Evolutionary conservation across 23 red algal genomes (phyloP).

Genomic region (Agarophyton chilense): DNA sequence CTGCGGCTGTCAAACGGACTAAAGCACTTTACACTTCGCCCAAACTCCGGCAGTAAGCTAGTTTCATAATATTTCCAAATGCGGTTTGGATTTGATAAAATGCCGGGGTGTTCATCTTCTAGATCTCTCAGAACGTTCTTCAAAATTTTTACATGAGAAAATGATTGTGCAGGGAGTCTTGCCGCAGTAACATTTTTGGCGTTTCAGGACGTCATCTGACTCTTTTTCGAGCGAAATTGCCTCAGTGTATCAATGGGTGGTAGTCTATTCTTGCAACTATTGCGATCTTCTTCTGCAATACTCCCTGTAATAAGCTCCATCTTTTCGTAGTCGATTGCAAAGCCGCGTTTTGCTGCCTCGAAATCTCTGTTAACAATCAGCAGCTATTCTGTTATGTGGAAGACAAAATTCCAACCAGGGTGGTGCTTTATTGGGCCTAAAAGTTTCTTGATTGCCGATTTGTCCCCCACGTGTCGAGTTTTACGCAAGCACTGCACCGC

Average conservation of each 20-base stretch:
- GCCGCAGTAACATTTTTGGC: neutral
- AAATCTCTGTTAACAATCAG: neutral
- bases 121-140: neutral
- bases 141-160: neutral
- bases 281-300: neutral
- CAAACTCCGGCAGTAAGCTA: neutral
- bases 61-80: slow-evolving; percentile 28
- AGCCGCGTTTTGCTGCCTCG: neutral
- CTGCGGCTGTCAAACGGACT: neutral
- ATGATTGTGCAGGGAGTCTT: neutral
- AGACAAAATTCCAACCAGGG: neutral
- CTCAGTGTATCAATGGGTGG: neutral
- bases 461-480: too few species aligned
- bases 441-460: slow-evolving; percentile 10
- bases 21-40: neutral
- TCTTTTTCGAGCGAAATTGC: neutral
- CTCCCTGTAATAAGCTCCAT: neutral
- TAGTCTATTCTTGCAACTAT: neutral
- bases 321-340: neutral
- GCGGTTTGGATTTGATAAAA: neutral
- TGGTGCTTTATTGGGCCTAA: neutral
- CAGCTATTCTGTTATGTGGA: neutral
- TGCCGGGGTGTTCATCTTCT: neutral
- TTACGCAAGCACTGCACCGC: too few species aligned
- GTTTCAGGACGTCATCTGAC: neutral